A percentile compares a stretch with the other conserved stretches of the same genome.
Conservation (phyloP, 768 basidiomycete species). For the Leccinum variicolor region DNA sequence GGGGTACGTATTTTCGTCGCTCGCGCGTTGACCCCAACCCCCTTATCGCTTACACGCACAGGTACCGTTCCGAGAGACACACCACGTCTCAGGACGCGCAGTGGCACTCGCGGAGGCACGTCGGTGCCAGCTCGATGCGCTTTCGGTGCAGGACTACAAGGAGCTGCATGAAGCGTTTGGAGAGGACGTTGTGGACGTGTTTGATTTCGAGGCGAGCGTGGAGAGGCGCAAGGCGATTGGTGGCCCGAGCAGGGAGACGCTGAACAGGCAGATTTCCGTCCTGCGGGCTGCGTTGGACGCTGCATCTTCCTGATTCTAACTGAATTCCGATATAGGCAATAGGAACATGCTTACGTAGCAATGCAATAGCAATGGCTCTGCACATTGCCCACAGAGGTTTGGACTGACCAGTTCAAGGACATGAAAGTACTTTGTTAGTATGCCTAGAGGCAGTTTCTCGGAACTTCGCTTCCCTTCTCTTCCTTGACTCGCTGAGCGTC, state of each 20-base stretch:
- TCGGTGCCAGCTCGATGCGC: conserved; percentile 75
- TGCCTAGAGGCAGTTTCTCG: too few species aligned
- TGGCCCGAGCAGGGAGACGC: conserved; percentile 81
- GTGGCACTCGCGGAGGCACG: conserved; percentile 91
- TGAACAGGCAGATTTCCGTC: conserved; percentile 80
- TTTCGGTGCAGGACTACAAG: conserved; percentile 79
- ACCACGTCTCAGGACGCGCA: conserved; percentile 95
- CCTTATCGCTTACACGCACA: conserved; percentile 25
- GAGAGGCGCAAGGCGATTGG: conserved; percentile 92
- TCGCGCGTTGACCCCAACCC: neutral
- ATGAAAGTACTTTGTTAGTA: too few species aligned
- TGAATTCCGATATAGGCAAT: too few species aligned
- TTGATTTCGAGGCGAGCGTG: conserved; percentile 94
- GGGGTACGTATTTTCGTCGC: conserved; percentile 58
- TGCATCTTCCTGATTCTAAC: neutral
- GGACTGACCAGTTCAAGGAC: too few species aligned
- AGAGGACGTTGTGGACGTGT: conserved; percentile 79
- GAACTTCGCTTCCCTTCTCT: too few species aligned
- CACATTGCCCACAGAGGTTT: too few species aligned
- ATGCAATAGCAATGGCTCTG: too few species aligned
- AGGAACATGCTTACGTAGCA: too few species aligned
- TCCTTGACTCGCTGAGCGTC: too few species aligned
- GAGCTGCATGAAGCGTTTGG: conserved; percentile 71
- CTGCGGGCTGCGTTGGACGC: conserved; percentile 54
- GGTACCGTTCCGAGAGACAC: conserved; percentile 98